A percentile compares a stretch with the other conserved stretches of the same genome.
Evolutionary conservation across 1,284 basidiomycete species (phyloP).

Genomic region (Naganishia albida): DNA sequence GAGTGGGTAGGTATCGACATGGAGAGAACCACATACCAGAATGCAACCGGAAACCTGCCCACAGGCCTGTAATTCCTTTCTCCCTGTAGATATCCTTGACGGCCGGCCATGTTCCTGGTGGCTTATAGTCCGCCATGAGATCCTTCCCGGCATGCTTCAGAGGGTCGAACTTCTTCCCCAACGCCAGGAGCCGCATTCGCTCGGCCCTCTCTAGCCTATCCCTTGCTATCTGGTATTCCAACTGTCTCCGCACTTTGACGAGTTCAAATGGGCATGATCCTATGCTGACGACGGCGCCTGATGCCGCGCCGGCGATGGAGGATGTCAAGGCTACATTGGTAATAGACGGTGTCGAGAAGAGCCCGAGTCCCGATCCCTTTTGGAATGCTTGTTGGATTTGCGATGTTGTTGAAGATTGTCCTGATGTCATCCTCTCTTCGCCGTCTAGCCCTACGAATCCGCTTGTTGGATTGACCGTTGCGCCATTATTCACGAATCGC

Average conservation of each 20-base stretch:
- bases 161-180: constrained; percentile 15
- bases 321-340: constrained; percentile 64
- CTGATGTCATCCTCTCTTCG: constrained; percentile 15
- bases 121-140: constrained; percentile 39
- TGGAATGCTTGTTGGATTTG: constrained; percentile 12
- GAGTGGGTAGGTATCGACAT: too few species aligned
- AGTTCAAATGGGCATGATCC: constrained; percentile 88
- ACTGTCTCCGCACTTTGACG: constrained; percentile 87
- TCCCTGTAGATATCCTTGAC: constrained; percentile 48
- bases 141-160: constrained; percentile 19
- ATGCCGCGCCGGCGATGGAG: constrained; percentile 50
- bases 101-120: constrained; percentile 72
- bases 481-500: constrained; percentile 68
- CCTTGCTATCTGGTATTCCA: constrained; percentile 89
- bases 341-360: constrained; percentile 21
- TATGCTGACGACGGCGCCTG: constrained; percentile 50
- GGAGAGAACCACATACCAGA: constrained; percentile 60
- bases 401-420: not conserved
- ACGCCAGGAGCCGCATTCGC: not conserved
- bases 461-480: not conserved
- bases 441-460: constrained; percentile 18
- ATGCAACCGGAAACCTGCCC: constrained; percentile 78
- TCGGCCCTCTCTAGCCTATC: constrained; percentile 60
- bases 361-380: constrained; percentile 50
- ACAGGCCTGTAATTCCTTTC: constrained; percentile 72